Evolutionary conservation across 306 rosid genomes (phyloP).

Genomic region (Citrullus amarus): DNA sequence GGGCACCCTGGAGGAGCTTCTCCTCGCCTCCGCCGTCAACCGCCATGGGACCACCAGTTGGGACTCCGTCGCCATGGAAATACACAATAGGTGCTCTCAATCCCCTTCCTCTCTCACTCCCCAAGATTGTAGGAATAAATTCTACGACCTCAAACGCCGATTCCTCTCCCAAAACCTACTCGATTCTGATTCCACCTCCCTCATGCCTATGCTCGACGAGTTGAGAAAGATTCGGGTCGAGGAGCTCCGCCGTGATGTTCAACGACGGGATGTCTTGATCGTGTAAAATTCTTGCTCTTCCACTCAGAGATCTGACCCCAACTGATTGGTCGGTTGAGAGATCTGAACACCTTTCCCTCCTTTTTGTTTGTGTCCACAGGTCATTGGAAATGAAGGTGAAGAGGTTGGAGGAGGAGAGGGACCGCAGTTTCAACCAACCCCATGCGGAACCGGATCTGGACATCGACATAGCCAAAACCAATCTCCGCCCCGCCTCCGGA

Average conservation of each 20-base stretch:
- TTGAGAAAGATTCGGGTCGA: conserved; percentile 31
- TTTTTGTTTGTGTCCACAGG: conserved; percentile 24
- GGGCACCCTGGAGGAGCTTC: conserved; percentile 48
- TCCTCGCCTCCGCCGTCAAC: conserved; percentile 41
- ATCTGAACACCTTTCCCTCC: conserved; percentile 20
- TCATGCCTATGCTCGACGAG: conserved; percentile 20
- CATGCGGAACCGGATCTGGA: conserved; percentile 1
- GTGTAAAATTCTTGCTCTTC: conserved; percentile 20
- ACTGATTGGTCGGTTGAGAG: background rate
- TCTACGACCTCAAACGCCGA: conserved; percentile 25
- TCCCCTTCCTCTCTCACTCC: conserved; percentile 14
- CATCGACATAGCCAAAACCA: background rate
- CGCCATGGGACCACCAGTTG: conserved; percentile 35
- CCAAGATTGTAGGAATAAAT: conserved; percentile 23
- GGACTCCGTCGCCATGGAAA: conserved; percentile 39
- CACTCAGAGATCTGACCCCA: conserved; percentile 23
- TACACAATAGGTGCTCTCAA: conserved; percentile 16
- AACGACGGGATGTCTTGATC: conserved; percentile 35
- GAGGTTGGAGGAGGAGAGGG: conserved; percentile 38
- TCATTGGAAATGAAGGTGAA: conserved; percentile 47
- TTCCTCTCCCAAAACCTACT: conserved; percentile 10
- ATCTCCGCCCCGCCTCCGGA: conserved; percentile 11
- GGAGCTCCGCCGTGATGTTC: conserved; percentile 46
- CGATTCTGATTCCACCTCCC: conserved; percentile 8
- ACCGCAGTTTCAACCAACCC: conserved; percentile 10